Conservation (phyloP, 1,284 basidiomycete genomes). For the Fistulinella cinereoalba region DNA sequence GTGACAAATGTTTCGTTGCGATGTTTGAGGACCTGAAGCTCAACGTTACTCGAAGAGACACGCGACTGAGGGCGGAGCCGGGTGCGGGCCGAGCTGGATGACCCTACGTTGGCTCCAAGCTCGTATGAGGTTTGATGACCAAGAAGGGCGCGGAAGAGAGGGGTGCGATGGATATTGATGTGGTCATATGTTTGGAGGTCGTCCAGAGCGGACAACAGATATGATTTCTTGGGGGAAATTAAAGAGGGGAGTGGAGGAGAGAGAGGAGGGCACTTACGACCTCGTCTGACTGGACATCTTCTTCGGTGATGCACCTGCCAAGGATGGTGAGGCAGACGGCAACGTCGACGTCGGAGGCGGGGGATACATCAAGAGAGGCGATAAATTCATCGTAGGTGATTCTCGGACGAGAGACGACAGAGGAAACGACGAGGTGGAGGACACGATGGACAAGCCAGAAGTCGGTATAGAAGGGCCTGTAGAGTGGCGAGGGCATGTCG, state of each 20-base stretch:
- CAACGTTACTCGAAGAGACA: constrained; percentile 18
- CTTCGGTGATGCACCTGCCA: constrained; percentile 31
- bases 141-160: constrained; percentile 31
- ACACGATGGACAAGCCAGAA: constrained; percentile 51
- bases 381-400: constrained; percentile 41
- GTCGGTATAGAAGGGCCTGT: constrained; percentile 40
- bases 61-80: constrained; percentile 15
- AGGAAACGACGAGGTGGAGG: constrained; percentile 44
- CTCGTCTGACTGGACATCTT: constrained; percentile 43
- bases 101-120: constrained; percentile 6
- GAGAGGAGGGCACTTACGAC: constrained; percentile 36
- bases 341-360: constrained; percentile 23
- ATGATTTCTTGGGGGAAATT: constrained; percentile 35
- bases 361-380: constrained; percentile 31
- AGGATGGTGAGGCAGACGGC: constrained; percentile 28
- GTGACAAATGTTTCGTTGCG: constrained; percentile 48
- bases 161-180: constrained; percentile 36
- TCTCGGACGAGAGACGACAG: constrained; percentile 32
- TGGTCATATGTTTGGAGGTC: constrained; percentile 34
- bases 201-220: constrained; percentile 35
- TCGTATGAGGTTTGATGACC: constrained; percentile 27
- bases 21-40: constrained; percentile 41
- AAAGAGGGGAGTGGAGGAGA: constrained; percentile 1
- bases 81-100: constrained; percentile 18
- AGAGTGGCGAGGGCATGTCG: constrained; percentile 42